Evolutionary conservation across 495 filamentous ascomycete species (phyloP).

Genomic region (Cercophora scortea): DNA sequence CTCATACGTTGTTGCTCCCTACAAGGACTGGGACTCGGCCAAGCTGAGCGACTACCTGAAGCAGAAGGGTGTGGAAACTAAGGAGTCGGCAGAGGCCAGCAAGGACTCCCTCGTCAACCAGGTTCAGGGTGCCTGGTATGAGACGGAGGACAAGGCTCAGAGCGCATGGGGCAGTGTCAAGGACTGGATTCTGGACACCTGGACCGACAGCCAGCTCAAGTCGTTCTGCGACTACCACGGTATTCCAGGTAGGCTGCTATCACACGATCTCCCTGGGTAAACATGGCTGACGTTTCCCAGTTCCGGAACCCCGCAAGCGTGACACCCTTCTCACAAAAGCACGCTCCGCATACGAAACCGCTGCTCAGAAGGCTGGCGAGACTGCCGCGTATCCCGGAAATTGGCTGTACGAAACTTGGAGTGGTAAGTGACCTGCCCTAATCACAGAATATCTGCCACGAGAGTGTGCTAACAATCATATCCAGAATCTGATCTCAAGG

Average conservation of each 20-base stretch:
- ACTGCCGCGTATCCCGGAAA: constrained; percentile 82
- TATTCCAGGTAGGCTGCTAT: constrained; percentile 51
- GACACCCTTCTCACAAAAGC: constrained; percentile 71
- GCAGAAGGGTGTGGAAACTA: constrained; percentile 58
- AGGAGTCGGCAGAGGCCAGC: constrained; percentile 52
- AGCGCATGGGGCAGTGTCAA: constrained; percentile 62
- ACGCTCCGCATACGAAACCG: constrained; percentile 71
- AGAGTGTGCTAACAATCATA: constrained; percentile 35
- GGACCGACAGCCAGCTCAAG: constrained; percentile 66
- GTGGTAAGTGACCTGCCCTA: neutral
- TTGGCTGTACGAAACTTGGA: constrained; percentile 88
- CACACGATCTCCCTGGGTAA: neutral
- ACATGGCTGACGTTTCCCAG: constrained; percentile 5
- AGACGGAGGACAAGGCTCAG: constrained; percentile 64
- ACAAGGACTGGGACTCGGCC: constrained; percentile 61
- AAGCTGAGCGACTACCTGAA: constrained; percentile 59
- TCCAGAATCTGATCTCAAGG: constrained; percentile 38
- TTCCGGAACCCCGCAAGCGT: constrained; percentile 76
- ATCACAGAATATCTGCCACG: no score
- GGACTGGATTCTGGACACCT: constrained; percentile 94
- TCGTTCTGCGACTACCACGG: constrained; percentile 82
- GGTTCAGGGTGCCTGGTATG: constrained; percentile 65
- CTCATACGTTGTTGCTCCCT: constrained; percentile 53
- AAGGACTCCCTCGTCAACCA: constrained; percentile 59
- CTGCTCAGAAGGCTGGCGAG: constrained; percentile 79